Evolutionary conservation across 495 filamentous ascomycete species (phyloP).

Genomic region (Copromyces sp.): DNA sequence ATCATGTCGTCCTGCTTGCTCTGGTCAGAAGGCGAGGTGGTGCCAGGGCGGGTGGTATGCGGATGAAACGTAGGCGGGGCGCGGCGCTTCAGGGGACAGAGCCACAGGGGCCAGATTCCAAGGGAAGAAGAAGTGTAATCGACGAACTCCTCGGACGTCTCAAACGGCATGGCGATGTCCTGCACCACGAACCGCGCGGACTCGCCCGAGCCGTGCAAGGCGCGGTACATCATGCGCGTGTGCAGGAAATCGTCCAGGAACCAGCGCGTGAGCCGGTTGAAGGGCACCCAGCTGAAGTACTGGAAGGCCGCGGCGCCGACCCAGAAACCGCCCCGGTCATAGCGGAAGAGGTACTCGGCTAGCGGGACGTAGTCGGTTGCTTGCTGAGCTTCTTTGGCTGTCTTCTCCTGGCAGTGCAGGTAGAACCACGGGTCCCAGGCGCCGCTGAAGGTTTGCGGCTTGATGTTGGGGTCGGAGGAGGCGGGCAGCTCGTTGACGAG

Average conservation of each 20-base stretch:
- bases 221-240: slow-evolving; percentile 54
- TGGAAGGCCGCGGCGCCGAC: slow-evolving; percentile 44
- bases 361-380: slow-evolving; percentile 40
- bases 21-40: neutral
- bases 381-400: neutral
- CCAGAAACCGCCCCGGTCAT: slow-evolving; percentile 54
- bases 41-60: slow-evolving; percentile 20
- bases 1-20: slow-evolving; percentile 25
- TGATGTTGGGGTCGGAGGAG: slow-evolving; percentile 3
- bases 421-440: slow-evolving; percentile 47
- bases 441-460: slow-evolving; percentile 33
- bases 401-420: slow-evolving; percentile 31
- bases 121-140: slow-evolving; percentile 39
- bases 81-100: slow-evolving; percentile 43
- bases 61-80: slow-evolving; percentile 39
- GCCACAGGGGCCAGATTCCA: slow-evolving; percentile 48
- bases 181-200: slow-evolving; percentile 45
- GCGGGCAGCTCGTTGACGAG: slow-evolving; percentile 32
- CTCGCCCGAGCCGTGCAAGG: slow-evolving; percentile 46
- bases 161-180: slow-evolving; percentile 46
- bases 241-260: slow-evolving; percentile 54
- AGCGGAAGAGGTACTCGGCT: slow-evolving; percentile 46
- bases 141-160: slow-evolving; percentile 40
- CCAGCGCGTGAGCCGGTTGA: slow-evolving; percentile 44
- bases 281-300: slow-evolving; percentile 45